A percentile compares a stretch with the other conserved stretches of the same genome.
phyloP scores from a whole-genome alignment of 1,284 basidiomycete species.

The Melampsora americana region DNA sequence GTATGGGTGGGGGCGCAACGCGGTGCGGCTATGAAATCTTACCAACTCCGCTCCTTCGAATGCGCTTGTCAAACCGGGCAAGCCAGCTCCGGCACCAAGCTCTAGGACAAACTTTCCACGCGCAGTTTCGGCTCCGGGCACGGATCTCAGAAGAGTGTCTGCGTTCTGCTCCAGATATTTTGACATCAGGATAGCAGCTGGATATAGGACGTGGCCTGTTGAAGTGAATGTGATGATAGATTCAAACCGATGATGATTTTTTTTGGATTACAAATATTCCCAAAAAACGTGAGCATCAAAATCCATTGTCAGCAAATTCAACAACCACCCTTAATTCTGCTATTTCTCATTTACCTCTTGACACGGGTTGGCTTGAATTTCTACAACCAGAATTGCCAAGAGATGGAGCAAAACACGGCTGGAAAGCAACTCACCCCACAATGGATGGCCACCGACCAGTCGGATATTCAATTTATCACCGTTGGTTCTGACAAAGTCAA shows the following conservation, averaged over 20 bases:
- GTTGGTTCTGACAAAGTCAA: constrained; percentile 4
- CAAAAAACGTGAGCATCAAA: not conserved
- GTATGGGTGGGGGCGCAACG: not conserved
- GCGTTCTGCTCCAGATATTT: constrained; percentile 21
- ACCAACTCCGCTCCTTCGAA: constrained; percentile 26
- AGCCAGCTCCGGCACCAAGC: constrained; percentile 27
- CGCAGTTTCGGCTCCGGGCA: constrained; percentile 5
- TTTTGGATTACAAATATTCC: not conserved
- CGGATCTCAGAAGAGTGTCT: not conserved
- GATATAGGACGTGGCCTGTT: constrained; percentile 36
- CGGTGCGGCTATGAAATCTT: not conserved
- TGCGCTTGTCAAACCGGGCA: constrained; percentile 26
- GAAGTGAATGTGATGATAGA: not conserved
- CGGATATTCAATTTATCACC: constrained; percentile 19
- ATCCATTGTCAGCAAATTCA: not conserved
- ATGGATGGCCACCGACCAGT: constrained; percentile 33
- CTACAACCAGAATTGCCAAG: no score
- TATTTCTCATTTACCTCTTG: not conserved
- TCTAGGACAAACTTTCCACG: constrained; percentile 23
- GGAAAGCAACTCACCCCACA: constrained; percentile 28
- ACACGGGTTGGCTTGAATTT: not conserved
- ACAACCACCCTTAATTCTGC: not conserved
- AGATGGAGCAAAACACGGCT: no score
- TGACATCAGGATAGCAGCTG: constrained; percentile 22
- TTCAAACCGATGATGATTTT: not conserved